phyloP scores from a whole-genome alignment of 164 flowering plant species.

The Malania oleifera region DNA sequence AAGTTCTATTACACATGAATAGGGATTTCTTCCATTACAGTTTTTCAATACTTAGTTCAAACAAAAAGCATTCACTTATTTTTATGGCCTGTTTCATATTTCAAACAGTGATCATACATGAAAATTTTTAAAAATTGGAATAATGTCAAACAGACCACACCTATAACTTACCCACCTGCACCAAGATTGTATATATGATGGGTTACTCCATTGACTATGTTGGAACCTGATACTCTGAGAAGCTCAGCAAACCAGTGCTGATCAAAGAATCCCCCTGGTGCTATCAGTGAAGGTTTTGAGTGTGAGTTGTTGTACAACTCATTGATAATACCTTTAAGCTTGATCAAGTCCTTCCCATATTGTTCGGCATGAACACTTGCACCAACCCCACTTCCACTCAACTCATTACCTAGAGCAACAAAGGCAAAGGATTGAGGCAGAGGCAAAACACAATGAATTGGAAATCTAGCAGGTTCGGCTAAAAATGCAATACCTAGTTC shows the following conservation, averaged over 20 bases:
- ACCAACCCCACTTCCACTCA: slow-evolving; percentile 78
- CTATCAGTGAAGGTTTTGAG: slow-evolving; percentile 59
- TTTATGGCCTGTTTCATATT: too few species aligned
- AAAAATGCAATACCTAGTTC: slow-evolving; percentile 62
- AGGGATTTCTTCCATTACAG: too few species aligned
- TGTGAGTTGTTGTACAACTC: slow-evolving; percentile 38
- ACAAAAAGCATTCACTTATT: too few species aligned
- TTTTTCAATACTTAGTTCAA: too few species aligned
- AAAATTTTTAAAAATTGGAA: background rate
- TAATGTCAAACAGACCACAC: too few species aligned
- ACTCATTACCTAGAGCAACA: slow-evolving; percentile 64
- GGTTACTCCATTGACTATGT: slow-evolving; percentile 49
- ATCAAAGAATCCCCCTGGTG: slow-evolving; percentile 89
- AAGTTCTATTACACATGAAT: too few species aligned
- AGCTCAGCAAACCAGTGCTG: slow-evolving; percentile 57
- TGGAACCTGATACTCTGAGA: slow-evolving; percentile 70
- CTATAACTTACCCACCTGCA: slow-evolving; percentile 37
- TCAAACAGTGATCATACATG: background rate
- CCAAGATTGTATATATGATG: slow-evolving; percentile 89
- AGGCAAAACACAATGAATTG: background rate
- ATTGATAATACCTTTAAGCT: slow-evolving; percentile 46
- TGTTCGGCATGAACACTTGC: slow-evolving; percentile 66
- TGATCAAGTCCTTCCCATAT: slow-evolving; percentile 70
- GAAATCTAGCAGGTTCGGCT: background rate
- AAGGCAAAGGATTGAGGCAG: background rate